Percentiles rank a stretch among this genome's conserved stretches.
phyloP scores from a whole-genome alignment of 2,329 filamentous ascomycete genomes.

The Endocalyx cinctus region DNA sequence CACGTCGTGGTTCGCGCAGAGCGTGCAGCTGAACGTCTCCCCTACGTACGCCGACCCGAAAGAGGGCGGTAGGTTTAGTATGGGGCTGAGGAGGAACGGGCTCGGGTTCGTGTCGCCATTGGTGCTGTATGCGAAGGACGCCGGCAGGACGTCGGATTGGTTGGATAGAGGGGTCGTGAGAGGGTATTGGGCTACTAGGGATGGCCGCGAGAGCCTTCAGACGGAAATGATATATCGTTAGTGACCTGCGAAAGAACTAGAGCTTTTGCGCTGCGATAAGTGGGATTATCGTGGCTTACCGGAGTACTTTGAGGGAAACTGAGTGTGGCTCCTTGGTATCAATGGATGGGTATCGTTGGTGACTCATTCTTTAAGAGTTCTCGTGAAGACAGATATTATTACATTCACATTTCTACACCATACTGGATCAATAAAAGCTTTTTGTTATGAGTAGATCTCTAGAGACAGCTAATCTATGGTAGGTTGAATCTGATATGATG shows the following conservation, averaged over 20 bases:
- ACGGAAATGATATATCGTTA: no score
- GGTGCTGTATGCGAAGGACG: conserved; percentile 67
- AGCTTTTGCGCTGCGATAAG: conserved; percentile 1
- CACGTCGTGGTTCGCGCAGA: conserved; percentile 91
- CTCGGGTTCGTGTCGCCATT: conserved; percentile 42
- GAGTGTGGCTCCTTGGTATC: conserved; percentile 72
- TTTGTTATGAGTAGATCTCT: no score
- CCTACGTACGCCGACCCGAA: conserved; percentile 96
- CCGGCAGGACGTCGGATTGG: conserved; percentile 47
- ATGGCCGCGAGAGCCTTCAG: conserved; percentile 82
- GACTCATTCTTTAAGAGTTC: conserved; percentile 42
- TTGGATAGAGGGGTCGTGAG: conserved; percentile 43
- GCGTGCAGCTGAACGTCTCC: conserved; percentile 88
- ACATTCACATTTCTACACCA: no score
- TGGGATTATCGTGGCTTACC: conserved; percentile 37
- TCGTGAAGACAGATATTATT: no score
- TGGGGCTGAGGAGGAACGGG: conserved; percentile 55
- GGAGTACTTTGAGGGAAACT: conserved; percentile 71
- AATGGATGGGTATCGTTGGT: conserved; percentile 53
- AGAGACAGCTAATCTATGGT: no score
- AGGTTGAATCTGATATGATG: no score
- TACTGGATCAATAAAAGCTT: no score
- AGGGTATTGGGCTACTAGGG: conserved; percentile 67
- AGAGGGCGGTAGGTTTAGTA: conserved; percentile 79
- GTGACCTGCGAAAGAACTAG: background rate